A percentile compares a stretch with the other conserved stretches of the same genome.
Conservation (phyloP, 345 rosid genomes). For the Mallotus nudiflorus region DNA sequence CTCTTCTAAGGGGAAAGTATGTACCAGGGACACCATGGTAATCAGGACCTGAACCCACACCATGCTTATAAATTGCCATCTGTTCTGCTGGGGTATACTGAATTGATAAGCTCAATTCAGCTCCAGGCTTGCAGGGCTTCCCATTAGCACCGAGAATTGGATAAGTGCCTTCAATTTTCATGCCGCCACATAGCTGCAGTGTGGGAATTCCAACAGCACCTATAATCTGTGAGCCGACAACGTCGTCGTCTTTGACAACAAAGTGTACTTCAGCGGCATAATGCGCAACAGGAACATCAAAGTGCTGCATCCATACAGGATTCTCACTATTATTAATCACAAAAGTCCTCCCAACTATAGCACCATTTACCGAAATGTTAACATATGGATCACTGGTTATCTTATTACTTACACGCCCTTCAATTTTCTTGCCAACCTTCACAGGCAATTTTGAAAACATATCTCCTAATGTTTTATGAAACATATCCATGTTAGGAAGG, state of each 20-base stretch:
- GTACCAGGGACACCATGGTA: constrained; percentile 74
- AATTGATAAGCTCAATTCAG: constrained; percentile 68
- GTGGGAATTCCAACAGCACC: constrained; percentile 81
- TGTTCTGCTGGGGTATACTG: constrained; percentile 60
- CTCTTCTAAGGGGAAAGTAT: constrained; percentile 81
- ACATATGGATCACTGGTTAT: constrained; percentile 93
- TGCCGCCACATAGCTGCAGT: constrained; percentile 46
- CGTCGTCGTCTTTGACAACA: constrained; percentile 74
- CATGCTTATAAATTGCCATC: constrained; percentile 48
- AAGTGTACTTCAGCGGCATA: constrained; percentile 72
- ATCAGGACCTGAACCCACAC: constrained; percentile 56
- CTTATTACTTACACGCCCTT: constrained; percentile 48
- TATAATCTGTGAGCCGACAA: constrained; percentile 80
- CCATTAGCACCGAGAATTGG: constrained; percentile 61
- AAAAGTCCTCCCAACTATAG: constrained; percentile 81
- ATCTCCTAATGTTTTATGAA: constrained; percentile 68
- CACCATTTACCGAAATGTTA: constrained; percentile 60
- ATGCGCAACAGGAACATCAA: constrained; percentile 79
- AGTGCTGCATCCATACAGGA: constrained; percentile 91
- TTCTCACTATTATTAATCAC: constrained; percentile 71
- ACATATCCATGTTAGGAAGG: constrained; percentile 87
- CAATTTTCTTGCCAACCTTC: constrained; percentile 52
- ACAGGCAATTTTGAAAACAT: constrained; percentile 46
- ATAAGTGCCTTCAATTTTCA: constrained; percentile 62
- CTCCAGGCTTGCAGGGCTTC: constrained; percentile 71